Base-by-base conservation (phyloP, 805 yeast species). In the Metschnikowia proteae region DNA sequence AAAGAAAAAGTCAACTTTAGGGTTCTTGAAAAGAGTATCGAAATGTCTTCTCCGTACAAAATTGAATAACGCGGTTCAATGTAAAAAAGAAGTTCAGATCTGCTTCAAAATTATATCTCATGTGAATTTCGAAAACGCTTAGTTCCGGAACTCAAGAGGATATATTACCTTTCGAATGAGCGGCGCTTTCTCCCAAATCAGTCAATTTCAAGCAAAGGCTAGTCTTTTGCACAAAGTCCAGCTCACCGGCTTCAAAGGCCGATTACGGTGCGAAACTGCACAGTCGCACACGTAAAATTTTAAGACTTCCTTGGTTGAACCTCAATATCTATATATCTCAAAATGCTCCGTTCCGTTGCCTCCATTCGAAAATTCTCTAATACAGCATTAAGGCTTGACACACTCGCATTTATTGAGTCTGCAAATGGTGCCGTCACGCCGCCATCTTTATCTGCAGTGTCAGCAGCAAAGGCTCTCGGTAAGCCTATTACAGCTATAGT, bases 401-500 rank as follows among this genome's bases (percentile, higher is more conserved):
- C 97, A 1, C 74, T 91, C 60, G 86, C 95, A 1, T 81, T 87
- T 53, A 68, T 90, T 33, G 97, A 91, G 69, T 65, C 81, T 3
- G 66, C 75, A 4, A 80, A 79, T 17, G 74, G 80, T 11, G 65
- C 72, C 29, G 67, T 88, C 45, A 68, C 86, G 1, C 80, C 94
- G 9, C 80, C 87, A 4, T 80, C 96, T 5, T 74, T 88, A 51
- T 81, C 88, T 22, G 76, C 91, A 1, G 63, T 91, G 32, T 71
- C 81, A 9, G 98, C 98, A 9, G 97, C 98, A 17, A 67, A 69
- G 45, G 76, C 82, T 58, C 68, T 91, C 39, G 88, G 89, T 6
- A 79, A 83, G 60, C 92, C 96, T 38, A 75, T 92, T 43, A 83
- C 86, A n/a, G 96, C 91, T 1, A 64, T 91, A 3, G 61, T 89